Evolutionary conservation across 2,329 filamentous ascomycete species (phyloP).

Genomic region (Talaromyces sp.): DNA sequence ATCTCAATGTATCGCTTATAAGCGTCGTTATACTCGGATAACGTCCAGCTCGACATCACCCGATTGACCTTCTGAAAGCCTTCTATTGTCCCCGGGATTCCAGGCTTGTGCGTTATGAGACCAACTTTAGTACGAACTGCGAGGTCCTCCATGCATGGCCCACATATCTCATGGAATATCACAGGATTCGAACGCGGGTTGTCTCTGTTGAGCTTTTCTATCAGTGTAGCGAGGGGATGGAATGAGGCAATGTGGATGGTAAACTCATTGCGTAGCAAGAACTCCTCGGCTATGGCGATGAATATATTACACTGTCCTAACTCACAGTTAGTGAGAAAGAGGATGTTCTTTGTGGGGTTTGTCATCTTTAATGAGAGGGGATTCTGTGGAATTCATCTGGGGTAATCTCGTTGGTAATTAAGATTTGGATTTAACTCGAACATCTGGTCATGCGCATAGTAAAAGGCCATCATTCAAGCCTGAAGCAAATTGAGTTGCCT

Average conservation of each 20-base stretch:
- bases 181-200: conserved; percentile 4
- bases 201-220: conserved; percentile 32
- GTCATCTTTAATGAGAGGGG: not conserved
- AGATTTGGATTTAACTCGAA: too few relatives aligned
- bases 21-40: conserved; percentile 45
- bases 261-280: conserved; percentile 40
- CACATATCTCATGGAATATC: conserved; percentile 40
- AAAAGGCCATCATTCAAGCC: too few relatives aligned
- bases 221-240: conserved; percentile 35
- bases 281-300: conserved; percentile 47
- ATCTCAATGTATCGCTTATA: conserved; percentile 45
- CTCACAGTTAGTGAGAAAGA: conserved; percentile 52
- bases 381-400: too few relatives aligned
- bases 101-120: conserved; percentile 33
- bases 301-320: conserved; percentile 53
- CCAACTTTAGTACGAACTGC: conserved; percentile 33
- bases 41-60: conserved; percentile 41
- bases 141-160: conserved; percentile 37
- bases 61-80: conserved; percentile 33
- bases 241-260: conserved; percentile 53
- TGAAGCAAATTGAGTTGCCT: too few relatives aligned
- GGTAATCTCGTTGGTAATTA: too few relatives aligned
- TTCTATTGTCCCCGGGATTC: conserved; percentile 39
- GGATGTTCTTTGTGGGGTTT: conserved; percentile 22
- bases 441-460: too few relatives aligned